Evolutionary conservation across 306 rosid genomes (phyloP).

Genomic region (Gastrolobium villosum): DNA sequence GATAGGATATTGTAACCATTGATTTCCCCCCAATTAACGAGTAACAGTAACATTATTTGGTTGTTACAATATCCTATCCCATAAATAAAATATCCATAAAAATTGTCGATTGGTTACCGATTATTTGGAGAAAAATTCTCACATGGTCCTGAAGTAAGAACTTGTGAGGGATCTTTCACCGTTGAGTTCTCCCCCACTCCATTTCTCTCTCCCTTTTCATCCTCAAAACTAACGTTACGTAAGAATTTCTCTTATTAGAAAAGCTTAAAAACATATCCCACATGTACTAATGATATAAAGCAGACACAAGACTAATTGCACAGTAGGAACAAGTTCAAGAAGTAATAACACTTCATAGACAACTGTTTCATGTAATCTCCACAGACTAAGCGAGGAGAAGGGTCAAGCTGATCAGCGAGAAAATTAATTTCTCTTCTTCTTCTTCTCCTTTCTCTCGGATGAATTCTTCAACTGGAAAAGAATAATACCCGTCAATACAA

Average conservation of each 20-base stretch:
- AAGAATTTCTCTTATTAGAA: constrained; percentile 3
- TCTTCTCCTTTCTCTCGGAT: constrained; percentile 66
- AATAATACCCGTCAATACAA: constrained; percentile 18
- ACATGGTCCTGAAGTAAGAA: neutral
- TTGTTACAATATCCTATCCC: too few species aligned
- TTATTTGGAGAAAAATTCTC: neutral
- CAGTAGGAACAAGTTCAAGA: constrained; percentile 7
- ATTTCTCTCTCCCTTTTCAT: neutral
- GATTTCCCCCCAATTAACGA: too few species aligned
- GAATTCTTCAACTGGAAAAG: constrained; percentile 76
- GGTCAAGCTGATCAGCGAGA: neutral
- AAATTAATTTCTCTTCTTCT: constrained; percentile 66
- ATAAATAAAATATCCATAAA: too few species aligned
- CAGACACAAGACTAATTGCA: constrained; percentile 39
- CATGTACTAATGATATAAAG: constrained; percentile 3
- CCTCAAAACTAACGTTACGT: neutral
- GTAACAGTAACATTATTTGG: too few species aligned
- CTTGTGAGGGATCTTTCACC: neutral
- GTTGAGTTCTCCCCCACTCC: neutral
- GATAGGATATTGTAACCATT: too few species aligned
- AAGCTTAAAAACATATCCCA: constrained; percentile 1
- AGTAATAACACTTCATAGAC: constrained; percentile 15
- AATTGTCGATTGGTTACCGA: too few species aligned
- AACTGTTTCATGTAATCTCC: neutral
- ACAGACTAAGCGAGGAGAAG: neutral